Percentiles rank a stretch among this genome's conserved stretches.
Evolutionary conservation across 2,329 filamentous ascomycete species (phyloP).

Genomic region (Magnaporthiopsis rhizophila): DNA sequence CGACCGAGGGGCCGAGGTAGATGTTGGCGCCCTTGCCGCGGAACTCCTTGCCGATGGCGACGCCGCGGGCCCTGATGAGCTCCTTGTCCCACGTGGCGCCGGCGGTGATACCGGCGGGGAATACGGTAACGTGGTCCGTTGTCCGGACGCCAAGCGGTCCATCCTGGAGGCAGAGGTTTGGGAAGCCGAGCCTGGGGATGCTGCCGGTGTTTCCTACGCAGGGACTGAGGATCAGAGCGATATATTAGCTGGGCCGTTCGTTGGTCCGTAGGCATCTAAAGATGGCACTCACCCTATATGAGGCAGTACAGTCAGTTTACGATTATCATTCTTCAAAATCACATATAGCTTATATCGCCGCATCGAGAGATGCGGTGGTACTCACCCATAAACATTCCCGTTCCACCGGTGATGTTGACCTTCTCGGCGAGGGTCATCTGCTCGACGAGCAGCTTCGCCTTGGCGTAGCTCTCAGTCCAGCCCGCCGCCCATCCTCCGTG

Average conservation of each 20-base stretch:
- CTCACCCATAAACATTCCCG: constrained; percentile 60
- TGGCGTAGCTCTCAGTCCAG: constrained; percentile 64
- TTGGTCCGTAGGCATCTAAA: not conserved
- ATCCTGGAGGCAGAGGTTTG: constrained; percentile 65
- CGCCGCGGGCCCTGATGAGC: constrained; percentile 59
- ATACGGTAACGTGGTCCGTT: constrained; percentile 68
- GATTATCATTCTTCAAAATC: too few relatives aligned
- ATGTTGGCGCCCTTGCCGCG: constrained; percentile 67
- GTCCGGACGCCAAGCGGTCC: constrained; percentile 62
- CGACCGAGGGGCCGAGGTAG: constrained; percentile 62
- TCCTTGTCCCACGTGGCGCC: constrained; percentile 70
- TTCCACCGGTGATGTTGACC: constrained; percentile 67
- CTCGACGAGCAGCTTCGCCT: constrained; percentile 59
- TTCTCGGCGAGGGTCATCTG: constrained; percentile 77
- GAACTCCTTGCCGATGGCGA: constrained; percentile 63
- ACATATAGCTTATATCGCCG: not conserved
- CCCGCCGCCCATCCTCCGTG: constrained; percentile 61
- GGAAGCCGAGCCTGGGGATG: constrained; percentile 61
- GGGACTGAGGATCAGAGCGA: constrained; percentile 31
- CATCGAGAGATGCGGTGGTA: constrained; percentile 12
- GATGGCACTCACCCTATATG: constrained; percentile 15
- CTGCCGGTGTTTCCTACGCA: constrained; percentile 74
- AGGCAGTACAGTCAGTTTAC: not conserved
- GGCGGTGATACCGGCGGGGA: constrained; percentile 70
- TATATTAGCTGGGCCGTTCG: constrained; percentile 9